Percentiles rank a stretch among this genome's conserved stretches.
Conservation (phyloP, 495 filamentous ascomycete genomes). For the Tuber borchii region DNA sequence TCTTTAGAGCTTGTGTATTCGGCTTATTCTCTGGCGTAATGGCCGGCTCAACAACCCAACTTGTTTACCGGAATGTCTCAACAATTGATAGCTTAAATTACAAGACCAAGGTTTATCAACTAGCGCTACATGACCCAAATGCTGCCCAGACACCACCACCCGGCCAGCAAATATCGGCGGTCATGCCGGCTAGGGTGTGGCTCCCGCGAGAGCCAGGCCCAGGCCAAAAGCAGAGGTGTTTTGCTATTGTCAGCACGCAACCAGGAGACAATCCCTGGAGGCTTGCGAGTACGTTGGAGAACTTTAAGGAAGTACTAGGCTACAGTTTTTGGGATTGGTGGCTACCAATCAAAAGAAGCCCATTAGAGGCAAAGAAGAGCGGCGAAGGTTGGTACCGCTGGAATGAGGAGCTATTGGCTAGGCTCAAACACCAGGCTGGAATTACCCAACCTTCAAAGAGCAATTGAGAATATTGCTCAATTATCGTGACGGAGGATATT, state of each 20-base stretch:
- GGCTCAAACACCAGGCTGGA: constrained; percentile 36
- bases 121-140: constrained; percentile 68
- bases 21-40: constrained; percentile 68
- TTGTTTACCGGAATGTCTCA: constrained; percentile 64
- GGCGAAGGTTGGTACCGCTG: constrained; percentile 44
- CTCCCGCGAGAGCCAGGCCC: constrained; percentile 18
- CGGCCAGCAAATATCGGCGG: constrained; percentile 41
- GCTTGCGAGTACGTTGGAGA: constrained; percentile 54
- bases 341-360: constrained; percentile 57
- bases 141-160: constrained; percentile 43
- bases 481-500: not conserved
- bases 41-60: constrained; percentile 61
- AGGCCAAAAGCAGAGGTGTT: constrained; percentile 42
- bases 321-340: constrained; percentile 64
- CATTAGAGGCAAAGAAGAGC: constrained; percentile 50
- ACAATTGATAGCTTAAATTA: constrained; percentile 71
- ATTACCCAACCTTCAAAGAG: constrained; percentile 14
- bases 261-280: constrained; percentile 77
- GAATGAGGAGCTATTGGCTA: constrained; percentile 34
- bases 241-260: constrained; percentile 66
- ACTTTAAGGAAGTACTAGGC: constrained; percentile 72
- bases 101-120: constrained; percentile 56
- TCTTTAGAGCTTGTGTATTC: constrained; percentile 55
- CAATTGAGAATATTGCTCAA: not conserved
- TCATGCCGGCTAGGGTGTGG: constrained; percentile 44